phyloP scores from a whole-genome alignment of 495 filamentous ascomycete genomes.

The Chaetomidium leptoderma region DNA sequence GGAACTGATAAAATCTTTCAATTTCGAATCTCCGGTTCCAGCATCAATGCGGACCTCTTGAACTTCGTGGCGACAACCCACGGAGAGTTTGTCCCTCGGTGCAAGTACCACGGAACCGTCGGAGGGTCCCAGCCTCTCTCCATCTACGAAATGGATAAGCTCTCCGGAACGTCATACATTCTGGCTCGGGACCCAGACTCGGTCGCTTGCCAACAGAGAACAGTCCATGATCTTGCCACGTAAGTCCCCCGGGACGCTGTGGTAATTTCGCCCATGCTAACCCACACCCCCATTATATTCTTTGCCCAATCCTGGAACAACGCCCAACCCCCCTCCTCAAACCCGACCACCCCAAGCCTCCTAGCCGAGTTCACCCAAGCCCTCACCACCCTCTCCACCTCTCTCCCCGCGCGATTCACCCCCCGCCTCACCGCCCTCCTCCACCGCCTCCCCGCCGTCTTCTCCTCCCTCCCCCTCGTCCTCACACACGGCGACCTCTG shows the following conservation, averaged over 20 bases:
- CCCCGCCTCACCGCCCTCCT: neutral
- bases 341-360: neutral
- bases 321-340: neutral
- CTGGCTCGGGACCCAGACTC: neutral
- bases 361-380: neutral
- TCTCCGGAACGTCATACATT: neutral
- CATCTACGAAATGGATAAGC: neutral
- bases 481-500: neutral
- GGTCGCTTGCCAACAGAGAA: neutral
- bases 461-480: neutral
- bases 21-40: neutral
- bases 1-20: neutral
- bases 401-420: neutral
- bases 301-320: neutral
- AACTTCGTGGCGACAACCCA: neutral
- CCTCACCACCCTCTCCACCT: neutral
- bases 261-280: too few relatives aligned
- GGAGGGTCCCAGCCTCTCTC: neutral
- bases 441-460: neutral
- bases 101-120: neutral
- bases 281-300: neutral
- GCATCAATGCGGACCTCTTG: neutral
- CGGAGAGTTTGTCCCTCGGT: neutral
- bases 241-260: too few relatives aligned
- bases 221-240: neutral